Evolutionary conservation across 2,329 filamentous ascomycete species (phyloP).

Genomic region (Fusarium tupiense): DNA sequence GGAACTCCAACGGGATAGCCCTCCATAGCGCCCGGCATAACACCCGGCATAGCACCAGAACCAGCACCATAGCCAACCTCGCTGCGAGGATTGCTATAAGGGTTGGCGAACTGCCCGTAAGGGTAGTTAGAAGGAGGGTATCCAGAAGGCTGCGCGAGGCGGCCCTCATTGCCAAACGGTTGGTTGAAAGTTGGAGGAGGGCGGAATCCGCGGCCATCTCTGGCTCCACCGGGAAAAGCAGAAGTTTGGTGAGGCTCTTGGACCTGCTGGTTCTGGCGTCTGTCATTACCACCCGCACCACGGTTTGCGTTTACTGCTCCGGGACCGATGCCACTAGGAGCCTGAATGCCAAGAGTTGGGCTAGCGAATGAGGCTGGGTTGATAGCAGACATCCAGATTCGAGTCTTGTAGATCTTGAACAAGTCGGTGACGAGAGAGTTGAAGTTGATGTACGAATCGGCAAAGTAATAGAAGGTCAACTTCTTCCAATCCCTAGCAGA

Average conservation of each 20-base stretch:
- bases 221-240: conserved; percentile 50
- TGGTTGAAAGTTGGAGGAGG: conserved; percentile 51
- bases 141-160: conserved; percentile 50
- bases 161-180: conserved; percentile 55
- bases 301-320: conserved; percentile 70
- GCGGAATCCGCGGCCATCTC: conserved; percentile 55
- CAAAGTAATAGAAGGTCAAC: conserved; percentile 98
- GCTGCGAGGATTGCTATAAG: conserved; percentile 48
- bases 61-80: conserved; percentile 45
- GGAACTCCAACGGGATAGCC: conserved; percentile 46
- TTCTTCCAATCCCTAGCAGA: conserved; percentile 92
- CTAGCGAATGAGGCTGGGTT: conserved; percentile 96
- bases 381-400: conserved; percentile 99
- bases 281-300: conserved; percentile 53
- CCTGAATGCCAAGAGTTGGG: conserved; percentile 76
- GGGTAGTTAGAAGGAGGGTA: conserved; percentile 50
- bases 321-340: conserved; percentile 72
- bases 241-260: conserved; percentile 47
- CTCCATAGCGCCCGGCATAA: conserved; percentile 45
- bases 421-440: conserved; percentile 96
- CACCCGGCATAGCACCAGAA: conserved; percentile 41
- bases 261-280: conserved; percentile 59
- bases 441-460: conserved; percentile 98
- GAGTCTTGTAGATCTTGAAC: conserved; percentile 99
- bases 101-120: conserved; percentile 45